Evolutionary conservation across 305 asterid genomes (phyloP).

Genomic region (Fraxinus xanthoxyloides): DNA sequence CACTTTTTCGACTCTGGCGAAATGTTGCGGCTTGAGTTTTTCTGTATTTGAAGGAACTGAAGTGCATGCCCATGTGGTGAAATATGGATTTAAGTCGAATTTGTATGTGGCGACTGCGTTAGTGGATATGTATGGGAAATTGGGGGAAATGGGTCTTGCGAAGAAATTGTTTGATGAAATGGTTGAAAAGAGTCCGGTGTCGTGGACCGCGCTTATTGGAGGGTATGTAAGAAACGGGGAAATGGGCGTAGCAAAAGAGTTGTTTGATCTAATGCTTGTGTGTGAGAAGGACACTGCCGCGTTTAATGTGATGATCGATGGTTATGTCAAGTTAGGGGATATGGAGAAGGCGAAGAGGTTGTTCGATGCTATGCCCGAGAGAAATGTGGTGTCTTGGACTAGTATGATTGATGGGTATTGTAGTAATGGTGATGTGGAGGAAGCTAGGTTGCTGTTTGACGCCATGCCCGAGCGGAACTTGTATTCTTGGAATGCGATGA

Average conservation of each 20-base stretch:
- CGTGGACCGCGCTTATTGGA: conserved; percentile 70
- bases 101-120: conserved; percentile 67
- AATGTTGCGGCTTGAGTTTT: conserved; percentile 59
- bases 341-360: conserved; percentile 56
- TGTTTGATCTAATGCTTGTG: conserved; percentile 50
- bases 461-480: conserved; percentile 65
- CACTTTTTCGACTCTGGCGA: conserved; percentile 69
- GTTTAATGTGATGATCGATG: conserved; percentile 70
- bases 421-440: conserved; percentile 44
- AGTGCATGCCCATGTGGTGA: conserved; percentile 64
- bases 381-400: conserved; percentile 88
- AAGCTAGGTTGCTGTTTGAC: conserved; percentile 67
- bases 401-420: conserved; percentile 85
- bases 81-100: conserved; percentile 54
- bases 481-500: conserved; percentile 87
- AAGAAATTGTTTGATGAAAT: conserved; percentile 72
- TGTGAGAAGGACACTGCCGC: conserved; percentile 58
- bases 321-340: conserved; percentile 62
- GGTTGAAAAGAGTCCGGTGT: conserved; percentile 58
- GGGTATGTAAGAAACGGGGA: conserved; percentile 61
- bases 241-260: conserved; percentile 36
- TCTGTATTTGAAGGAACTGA: conserved; percentile 56
- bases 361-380: conserved; percentile 62
- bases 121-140: conserved; percentile 90
- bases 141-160: conserved; percentile 57